Conservation (phyloP, 768 basidiomycete genomes). For the Tremella fuciformis region DNA sequence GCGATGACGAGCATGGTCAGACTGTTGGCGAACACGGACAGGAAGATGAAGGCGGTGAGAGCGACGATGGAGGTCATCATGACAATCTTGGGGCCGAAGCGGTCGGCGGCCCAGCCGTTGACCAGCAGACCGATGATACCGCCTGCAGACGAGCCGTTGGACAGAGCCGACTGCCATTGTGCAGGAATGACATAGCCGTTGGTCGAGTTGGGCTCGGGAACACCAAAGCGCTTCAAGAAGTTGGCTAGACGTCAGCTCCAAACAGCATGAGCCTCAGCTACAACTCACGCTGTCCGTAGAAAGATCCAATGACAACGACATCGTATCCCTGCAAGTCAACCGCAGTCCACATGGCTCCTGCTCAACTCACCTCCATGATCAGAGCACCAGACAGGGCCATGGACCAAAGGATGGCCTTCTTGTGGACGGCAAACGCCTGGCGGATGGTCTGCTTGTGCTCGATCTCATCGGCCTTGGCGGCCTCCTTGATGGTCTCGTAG, state of each 20-base stretch:
- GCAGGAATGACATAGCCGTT: slow-evolving; percentile 46
- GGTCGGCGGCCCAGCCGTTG: slow-evolving; percentile 46
- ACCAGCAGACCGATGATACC: slow-evolving; percentile 47
- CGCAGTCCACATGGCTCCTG: neutral
- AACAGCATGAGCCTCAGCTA: no score
- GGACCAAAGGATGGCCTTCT: slow-evolving; percentile 48
- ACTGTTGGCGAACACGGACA: slow-evolving; percentile 15
- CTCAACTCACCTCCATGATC: slow-evolving; percentile 2
- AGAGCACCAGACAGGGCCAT: slow-evolving; percentile 26
- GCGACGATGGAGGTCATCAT: slow-evolving; percentile 32
- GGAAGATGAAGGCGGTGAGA: slow-evolving; percentile 21
- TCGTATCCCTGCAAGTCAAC: slow-evolving; percentile 28
- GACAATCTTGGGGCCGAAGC: slow-evolving; percentile 43
- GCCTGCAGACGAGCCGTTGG: slow-evolving; percentile 36
- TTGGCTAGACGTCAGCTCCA: slow-evolving; percentile 6
- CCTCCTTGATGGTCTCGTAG: slow-evolving; percentile 38
- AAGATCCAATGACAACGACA: slow-evolving; percentile 16
- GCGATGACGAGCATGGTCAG: slow-evolving; percentile 16
- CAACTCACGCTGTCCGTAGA: slow-evolving; percentile 23
- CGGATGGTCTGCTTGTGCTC: slow-evolving; percentile 43
- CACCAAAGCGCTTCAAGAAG: slow-evolving; percentile 31
- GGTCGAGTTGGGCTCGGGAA: slow-evolving; percentile 3
- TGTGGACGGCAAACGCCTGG: slow-evolving; percentile 43
- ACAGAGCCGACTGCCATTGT: slow-evolving; percentile 49
- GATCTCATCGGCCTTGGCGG: slow-evolving; percentile 39